These are phyloP conservation scores for Davidsoniella australis DNA, from an alignment of 2,329 filamentous ascomycete species.

Conservation along the genomic window DNA sequence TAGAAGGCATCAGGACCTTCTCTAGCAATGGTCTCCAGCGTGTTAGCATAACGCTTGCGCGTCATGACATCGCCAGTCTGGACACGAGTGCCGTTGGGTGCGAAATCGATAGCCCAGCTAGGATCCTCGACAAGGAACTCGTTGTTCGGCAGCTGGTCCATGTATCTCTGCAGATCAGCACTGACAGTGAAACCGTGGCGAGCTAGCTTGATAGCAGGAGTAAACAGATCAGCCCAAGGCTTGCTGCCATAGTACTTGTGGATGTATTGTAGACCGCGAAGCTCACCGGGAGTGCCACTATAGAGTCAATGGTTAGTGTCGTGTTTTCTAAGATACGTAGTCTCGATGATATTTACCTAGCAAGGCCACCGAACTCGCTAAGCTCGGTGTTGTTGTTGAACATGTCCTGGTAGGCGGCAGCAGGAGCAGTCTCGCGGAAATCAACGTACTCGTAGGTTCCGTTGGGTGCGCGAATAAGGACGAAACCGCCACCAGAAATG, in stretches of 20 bases:
- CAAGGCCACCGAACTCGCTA: conserved; percentile 53
- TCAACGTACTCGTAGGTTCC: conserved; percentile 66
- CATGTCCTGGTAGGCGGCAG: conserved; percentile 65
- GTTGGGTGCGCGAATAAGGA: conserved; percentile 48
- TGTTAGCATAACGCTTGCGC: conserved; percentile 55
- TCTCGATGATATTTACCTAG: conserved; percentile 36
- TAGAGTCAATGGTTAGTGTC: neutral
- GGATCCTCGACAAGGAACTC: conserved; percentile 54
- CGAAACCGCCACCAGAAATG: conserved; percentile 65
- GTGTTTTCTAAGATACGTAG: too few relatives aligned
- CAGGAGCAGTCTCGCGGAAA: conserved; percentile 71
- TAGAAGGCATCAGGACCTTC: conserved; percentile 58
- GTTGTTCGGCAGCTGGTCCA: conserved; percentile 32
- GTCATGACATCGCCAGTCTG: conserved; percentile 58
- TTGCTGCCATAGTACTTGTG: conserved; percentile 50
- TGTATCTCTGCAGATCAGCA: conserved; percentile 54
- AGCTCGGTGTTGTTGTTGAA: conserved; percentile 49
- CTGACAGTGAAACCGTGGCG: conserved; percentile 55
- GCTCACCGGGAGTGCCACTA: conserved; percentile 50
- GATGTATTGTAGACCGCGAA: conserved; percentile 57
- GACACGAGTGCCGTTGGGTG: conserved; percentile 51
- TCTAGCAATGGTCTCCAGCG: conserved; percentile 51
- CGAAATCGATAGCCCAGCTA: conserved; percentile 71
- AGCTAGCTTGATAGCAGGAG: conserved; percentile 55
- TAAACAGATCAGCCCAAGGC: conserved; percentile 48